These are phyloP conservation scores for Oryza officinalis DNA, from an alignment of 176 grass and related monocot genomes.

Conservation along the genomic window DNA sequence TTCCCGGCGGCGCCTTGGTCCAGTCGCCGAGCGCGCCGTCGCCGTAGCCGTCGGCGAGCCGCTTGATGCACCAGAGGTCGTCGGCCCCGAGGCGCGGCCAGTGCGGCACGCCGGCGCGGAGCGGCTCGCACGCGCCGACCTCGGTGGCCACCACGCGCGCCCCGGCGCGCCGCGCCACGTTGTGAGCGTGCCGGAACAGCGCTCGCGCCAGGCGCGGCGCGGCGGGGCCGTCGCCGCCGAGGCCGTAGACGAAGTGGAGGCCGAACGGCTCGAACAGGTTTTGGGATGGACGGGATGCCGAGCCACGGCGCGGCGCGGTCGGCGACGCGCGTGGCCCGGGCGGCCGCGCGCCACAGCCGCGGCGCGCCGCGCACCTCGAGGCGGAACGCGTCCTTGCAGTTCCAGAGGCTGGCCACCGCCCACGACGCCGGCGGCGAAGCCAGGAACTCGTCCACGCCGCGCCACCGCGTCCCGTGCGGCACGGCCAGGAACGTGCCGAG, in stretches of 20 bases:
- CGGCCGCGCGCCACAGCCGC: constrained; percentile 24
- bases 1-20: constrained; percentile 57
- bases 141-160: constrained; percentile 56
- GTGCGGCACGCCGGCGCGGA: constrained; percentile 54
- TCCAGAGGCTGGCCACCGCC: constrained; percentile 80
- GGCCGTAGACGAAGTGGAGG: constrained; percentile 64
- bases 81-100: constrained; percentile 57
- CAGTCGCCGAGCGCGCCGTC: constrained; percentile 60
- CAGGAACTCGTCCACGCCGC: constrained; percentile 24
- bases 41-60: constrained; percentile 54
- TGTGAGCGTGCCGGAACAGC: constrained; percentile 59
- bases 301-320: constrained; percentile 58
- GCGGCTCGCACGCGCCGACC: constrained; percentile 47
- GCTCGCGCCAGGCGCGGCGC: constrained; percentile 34
- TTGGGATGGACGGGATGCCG: constrained; percentile 59
- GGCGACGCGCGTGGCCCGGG: constrained; percentile 39
- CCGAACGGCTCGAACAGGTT: constrained; percentile 73
- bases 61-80: constrained; percentile 94
- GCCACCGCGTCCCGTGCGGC: background rate
- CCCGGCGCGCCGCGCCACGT: constrained; percentile 37
- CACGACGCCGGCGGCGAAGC: constrained; percentile 45
- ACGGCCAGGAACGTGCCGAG: constrained; percentile 74
- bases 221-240: constrained; percentile 29
- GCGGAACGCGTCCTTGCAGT: constrained; percentile 65
- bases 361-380: constrained; percentile 61